Evolutionary conservation across 2,329 filamentous ascomycete genomes (phyloP).

Genomic region (Aspergillus persii): DNA sequence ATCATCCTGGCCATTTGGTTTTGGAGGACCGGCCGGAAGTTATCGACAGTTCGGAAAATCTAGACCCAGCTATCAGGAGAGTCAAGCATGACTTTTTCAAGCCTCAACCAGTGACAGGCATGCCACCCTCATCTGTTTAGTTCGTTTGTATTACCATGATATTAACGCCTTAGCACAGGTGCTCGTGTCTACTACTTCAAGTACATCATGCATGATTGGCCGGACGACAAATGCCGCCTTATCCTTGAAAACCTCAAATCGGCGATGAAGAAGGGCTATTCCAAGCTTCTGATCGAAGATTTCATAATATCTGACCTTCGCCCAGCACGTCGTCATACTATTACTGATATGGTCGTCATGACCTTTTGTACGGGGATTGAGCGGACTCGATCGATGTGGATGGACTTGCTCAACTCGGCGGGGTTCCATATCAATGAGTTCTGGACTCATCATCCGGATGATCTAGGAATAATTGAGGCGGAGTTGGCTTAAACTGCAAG

Average conservation of each 20-base stretch:
- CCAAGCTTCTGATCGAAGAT: constrained; percentile 42
- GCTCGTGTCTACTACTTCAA: constrained; percentile 41
- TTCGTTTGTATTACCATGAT: background rate
- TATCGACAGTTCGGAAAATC: background rate
- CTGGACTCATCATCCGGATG: constrained; percentile 1
- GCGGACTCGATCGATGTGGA: constrained; percentile 34
- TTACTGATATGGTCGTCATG: constrained; percentile 39
- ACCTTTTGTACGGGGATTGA: constrained; percentile 30
- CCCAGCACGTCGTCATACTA: constrained; percentile 22
- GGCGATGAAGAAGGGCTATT: constrained; percentile 35
- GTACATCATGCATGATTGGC: constrained; percentile 40
- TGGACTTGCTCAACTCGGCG: constrained; percentile 25
- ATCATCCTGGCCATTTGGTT: background rate
- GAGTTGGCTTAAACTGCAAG: too few relatives aligned
- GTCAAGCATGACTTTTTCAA: background rate
- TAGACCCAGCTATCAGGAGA: background rate
- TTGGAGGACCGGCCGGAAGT: background rate
- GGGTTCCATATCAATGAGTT: constrained; percentile 28
- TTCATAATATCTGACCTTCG: constrained; percentile 35
- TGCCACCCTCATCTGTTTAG: too few relatives aligned
- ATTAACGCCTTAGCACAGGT: constrained; percentile 2
- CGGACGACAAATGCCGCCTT: constrained; percentile 28
- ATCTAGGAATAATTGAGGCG: background rate
- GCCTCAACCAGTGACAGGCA: background rate
- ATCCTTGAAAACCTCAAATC: constrained; percentile 31